A percentile compares a stretch with the other conserved stretches of the same genome.
phyloP scores from a whole-genome alignment of 2,329 filamentous ascomycete species.

The Capronia americana region DNA sequence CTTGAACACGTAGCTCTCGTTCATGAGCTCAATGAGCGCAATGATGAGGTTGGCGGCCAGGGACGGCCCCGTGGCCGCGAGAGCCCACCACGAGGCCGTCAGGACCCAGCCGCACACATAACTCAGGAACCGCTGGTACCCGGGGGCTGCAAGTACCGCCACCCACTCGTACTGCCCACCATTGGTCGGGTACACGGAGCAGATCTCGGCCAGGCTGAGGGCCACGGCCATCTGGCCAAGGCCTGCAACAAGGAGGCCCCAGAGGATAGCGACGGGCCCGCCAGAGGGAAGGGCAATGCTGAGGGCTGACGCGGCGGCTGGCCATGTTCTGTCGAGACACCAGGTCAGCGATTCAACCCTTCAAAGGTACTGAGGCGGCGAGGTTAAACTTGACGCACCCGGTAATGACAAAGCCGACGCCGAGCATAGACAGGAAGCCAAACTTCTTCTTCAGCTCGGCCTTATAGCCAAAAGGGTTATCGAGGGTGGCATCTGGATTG shows the following conservation, averaged over 20 bases:
- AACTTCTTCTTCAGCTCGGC: too few relatives aligned
- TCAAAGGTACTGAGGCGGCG: too few relatives aligned
- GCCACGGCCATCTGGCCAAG: slow-evolving; percentile 15
- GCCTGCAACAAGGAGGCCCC: not conserved
- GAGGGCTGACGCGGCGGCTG: slow-evolving; percentile 5
- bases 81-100: slow-evolving; percentile 50
- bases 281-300: slow-evolving; percentile 20
- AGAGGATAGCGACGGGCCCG: not conserved
- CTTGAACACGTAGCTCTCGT: slow-evolving; percentile 16
- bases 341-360: too few relatives aligned
- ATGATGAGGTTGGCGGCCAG: slow-evolving; percentile 64
- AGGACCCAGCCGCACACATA: slow-evolving; percentile 59
- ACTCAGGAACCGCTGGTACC: slow-evolving; percentile 9
- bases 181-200: slow-evolving; percentile 17
- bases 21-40: slow-evolving; percentile 45
- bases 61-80: slow-evolving; percentile 72
- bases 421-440: too few relatives aligned
- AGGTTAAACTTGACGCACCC: too few relatives aligned
- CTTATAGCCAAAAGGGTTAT: too few relatives aligned
- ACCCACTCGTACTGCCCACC: slow-evolving; percentile 20
- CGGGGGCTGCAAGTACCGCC: not conserved
- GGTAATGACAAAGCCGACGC: too few relatives aligned
- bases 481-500: not conserved
- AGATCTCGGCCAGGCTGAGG: slow-evolving; percentile 16
- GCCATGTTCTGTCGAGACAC: slow-evolving; percentile 16